These are phyloP conservation scores for Calonectria naviculata DNA, from an alignment of 2,329 filamentous ascomycete species.

Conservation along the genomic window DNA sequence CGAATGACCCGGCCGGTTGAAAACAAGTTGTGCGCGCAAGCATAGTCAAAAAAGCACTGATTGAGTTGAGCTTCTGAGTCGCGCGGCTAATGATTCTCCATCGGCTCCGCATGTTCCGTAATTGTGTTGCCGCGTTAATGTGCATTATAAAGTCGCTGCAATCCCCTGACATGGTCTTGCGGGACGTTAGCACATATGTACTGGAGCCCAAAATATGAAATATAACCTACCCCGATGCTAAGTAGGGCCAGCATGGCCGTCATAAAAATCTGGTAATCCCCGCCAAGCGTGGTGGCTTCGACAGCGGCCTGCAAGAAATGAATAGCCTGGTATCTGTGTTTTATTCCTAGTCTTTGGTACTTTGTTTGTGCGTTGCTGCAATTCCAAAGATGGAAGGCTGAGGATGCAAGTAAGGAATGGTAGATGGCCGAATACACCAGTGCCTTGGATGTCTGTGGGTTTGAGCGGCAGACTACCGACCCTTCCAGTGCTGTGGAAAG, in stretches of 20 bases:
- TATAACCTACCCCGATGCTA: conserved; percentile 9
- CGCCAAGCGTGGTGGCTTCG: background rate
- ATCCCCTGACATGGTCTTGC: conserved; percentile 16
- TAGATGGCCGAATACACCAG: conserved; percentile 23
- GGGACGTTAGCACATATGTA: background rate
- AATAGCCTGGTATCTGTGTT: conserved; percentile 9
- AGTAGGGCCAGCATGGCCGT: conserved; percentile 17
- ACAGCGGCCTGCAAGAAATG: conserved; percentile 13
- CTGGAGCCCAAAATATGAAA: no score
- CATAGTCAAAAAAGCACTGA: conserved; percentile 23
- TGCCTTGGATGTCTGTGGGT: background rate
- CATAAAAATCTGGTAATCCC: conserved; percentile 18
- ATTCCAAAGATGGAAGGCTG: conserved; percentile 20
- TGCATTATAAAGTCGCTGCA: conserved; percentile 15
- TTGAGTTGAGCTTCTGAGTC: conserved; percentile 23
- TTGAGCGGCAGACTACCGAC: background rate
- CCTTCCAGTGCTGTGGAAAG: conserved; percentile 23
- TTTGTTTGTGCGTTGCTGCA: conserved; percentile 3
- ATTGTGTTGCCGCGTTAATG: conserved; percentile 13
- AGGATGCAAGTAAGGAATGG: conserved; percentile 12
- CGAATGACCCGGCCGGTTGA: background rate
- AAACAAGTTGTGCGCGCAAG: conserved; percentile 24
- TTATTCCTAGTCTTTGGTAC: conserved; percentile 4
- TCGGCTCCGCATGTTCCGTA: conserved; percentile 15
- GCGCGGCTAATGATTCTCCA: conserved; percentile 21